Conservation (phyloP, 2,329 filamentous ascomycete species). For the Fonsecaea multimorphosa region DNA sequence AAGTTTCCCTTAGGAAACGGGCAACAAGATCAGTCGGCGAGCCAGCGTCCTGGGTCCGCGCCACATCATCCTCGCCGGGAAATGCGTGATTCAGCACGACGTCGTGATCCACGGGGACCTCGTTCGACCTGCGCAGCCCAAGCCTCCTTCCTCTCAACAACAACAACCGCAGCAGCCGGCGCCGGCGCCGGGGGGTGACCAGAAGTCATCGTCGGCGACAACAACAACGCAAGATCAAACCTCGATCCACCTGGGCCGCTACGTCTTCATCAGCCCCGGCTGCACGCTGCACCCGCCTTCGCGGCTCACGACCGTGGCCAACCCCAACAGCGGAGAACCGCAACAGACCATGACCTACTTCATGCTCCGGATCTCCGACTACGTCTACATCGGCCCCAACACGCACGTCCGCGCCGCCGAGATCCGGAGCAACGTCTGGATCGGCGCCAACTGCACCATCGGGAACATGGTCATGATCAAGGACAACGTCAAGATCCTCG, state of each 20-base stretch:
- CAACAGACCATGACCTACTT: constrained; percentile 71
- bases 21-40: constrained; percentile 96
- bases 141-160: constrained; percentile 33
- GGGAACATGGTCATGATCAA: constrained; percentile 91
- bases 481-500: constrained; percentile 87
- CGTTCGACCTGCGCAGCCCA: constrained; percentile 62
- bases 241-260: constrained; percentile 84
- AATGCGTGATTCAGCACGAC: constrained; percentile 93
- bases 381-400: constrained; percentile 82
- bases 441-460: constrained; percentile 77
- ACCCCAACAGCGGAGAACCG: constrained; percentile 35
- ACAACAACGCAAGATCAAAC: constrained; percentile 42
- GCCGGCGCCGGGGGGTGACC: too few species aligned
- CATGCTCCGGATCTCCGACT: constrained; percentile 89
- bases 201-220: too few species aligned
- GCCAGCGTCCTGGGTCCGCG: constrained; percentile 92
- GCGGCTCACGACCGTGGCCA: constrained; percentile 74
- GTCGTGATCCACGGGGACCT: constrained; percentile 94
- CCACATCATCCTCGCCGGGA: constrained; percentile 96
- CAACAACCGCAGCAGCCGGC: too few species aligned
- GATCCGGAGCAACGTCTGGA: constrained; percentile 83
- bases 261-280: constrained; percentile 83
- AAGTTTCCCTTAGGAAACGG: constrained; percentile 75
- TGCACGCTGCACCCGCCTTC: constrained; percentile 82
- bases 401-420: constrained; percentile 81